phyloP scores from a whole-genome alignment of 192 early-diverging fungal species.

The Coemansia sp. region DNA sequence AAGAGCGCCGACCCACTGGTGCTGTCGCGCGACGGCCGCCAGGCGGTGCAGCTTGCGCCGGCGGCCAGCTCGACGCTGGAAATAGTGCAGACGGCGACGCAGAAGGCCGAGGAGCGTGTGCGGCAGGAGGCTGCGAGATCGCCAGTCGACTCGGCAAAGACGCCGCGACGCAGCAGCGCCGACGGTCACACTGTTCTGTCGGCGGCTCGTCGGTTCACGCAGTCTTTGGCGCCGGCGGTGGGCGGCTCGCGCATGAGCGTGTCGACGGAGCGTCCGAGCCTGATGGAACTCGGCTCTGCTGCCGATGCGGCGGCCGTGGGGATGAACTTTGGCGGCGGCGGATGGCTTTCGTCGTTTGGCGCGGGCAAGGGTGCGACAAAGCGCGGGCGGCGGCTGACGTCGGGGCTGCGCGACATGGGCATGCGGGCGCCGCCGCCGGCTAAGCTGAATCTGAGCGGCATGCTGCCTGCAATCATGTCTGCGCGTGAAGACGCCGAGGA shows the following conservation, averaged over 20 bases:
- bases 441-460: neutral
- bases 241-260: conserved; percentile 43
- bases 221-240: conserved; percentile 27
- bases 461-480: conserved; percentile 34
- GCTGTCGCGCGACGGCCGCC: conserved; percentile 4
- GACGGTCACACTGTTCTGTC: conserved; percentile 20
- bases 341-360: conserved; percentile 31
- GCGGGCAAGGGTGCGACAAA: conserved; percentile 5
- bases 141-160: neutral
- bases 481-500: conserved; percentile 22
- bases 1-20: conserved; percentile 40
- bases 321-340: neutral
- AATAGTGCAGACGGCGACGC: conserved; percentile 15
- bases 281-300: conserved; percentile 29
- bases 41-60: conserved; percentile 7
- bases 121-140: conserved; percentile 10
- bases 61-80: conserved; percentile 2
- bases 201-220: conserved; percentile 34
- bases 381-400: conserved; percentile 24
- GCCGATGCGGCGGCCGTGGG: conserved; percentile 4
- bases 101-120: conserved; percentile 21
- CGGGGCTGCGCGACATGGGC: conserved; percentile 10
- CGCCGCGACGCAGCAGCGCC: conserved; percentile 7
- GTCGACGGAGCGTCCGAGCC: conserved; percentile 49
- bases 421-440: conserved; percentile 11